Evolutionary conservation across 2,329 filamentous ascomycete species (phyloP).

Genomic region (Colletotrichum simmondsii): DNA sequence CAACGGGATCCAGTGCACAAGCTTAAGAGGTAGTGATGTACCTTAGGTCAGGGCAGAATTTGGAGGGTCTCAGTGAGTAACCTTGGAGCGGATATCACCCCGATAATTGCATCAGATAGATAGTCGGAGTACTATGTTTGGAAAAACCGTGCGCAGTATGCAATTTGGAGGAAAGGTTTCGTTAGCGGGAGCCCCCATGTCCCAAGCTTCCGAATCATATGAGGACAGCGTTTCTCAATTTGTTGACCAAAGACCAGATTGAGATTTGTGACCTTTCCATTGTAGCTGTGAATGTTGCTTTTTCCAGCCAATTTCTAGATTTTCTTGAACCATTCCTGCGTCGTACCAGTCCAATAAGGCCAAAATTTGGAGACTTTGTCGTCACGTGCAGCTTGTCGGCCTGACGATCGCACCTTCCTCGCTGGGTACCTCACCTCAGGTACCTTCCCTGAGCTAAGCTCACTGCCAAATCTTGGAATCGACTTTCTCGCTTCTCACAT

Average conservation of each 20-base stretch:
- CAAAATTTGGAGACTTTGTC: neutral
- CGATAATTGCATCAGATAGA: conserved; percentile 13
- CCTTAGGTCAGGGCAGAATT: no score
- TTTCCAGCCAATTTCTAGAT: neutral
- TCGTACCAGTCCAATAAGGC: neutral
- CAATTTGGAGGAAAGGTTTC: neutral
- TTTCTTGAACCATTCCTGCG: neutral
- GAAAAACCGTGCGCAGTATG: conserved; percentile 2
- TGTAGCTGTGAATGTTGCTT: conserved; percentile 1
- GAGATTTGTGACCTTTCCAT: neutral
- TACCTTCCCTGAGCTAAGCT: neutral
- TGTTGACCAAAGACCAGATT: neutral
- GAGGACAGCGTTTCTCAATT: neutral
- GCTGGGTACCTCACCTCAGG: conserved; percentile 16
- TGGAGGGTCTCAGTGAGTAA: neutral
- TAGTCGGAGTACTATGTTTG: conserved; percentile 4
- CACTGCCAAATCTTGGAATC: neutral
- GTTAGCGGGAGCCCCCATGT: neutral
- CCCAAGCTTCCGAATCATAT: neutral
- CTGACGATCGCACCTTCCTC: conserved; percentile 23
- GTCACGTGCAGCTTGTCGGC: conserved; percentile 28
- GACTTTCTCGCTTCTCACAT: neutral
- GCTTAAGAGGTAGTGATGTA: no score
- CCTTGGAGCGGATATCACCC: neutral
- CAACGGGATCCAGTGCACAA: no score